Evolutionary conservation across 2,329 filamentous ascomycete genomes (phyloP).

Genomic region (Fusarium sulawesiense): DNA sequence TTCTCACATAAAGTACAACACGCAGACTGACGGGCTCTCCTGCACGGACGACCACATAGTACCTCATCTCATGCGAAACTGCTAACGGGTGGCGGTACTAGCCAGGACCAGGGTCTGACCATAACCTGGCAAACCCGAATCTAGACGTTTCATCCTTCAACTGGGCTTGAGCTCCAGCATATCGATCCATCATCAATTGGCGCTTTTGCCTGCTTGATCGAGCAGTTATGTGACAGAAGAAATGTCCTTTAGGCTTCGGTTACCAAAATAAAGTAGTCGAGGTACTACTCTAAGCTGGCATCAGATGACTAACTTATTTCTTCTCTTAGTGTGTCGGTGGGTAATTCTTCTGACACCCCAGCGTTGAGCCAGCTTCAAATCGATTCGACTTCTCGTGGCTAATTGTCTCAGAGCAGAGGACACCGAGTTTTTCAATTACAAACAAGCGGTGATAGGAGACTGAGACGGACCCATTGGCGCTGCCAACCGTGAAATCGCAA

Average conservation of each 20-base stretch:
- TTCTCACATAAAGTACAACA: constrained; percentile 5
- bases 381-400: neutral
- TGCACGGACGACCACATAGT: constrained; percentile 12
- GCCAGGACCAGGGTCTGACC: constrained; percentile 39
- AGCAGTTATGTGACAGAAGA: neutral
- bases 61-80: constrained; percentile 25
- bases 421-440: neutral
- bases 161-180: constrained; percentile 23
- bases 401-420: neutral
- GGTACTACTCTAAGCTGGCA: neutral
- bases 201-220: constrained; percentile 23
- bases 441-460: neutral
- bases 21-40: constrained; percentile 12
- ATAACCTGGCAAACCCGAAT: constrained; percentile 25
- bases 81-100: constrained; percentile 4
- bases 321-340: neutral
- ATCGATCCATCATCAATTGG: constrained; percentile 17
- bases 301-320: neutral
- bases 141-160: constrained; percentile 45
- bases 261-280: neutral
- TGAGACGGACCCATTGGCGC: neutral
- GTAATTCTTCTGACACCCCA: neutral
- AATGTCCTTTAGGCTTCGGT: neutral
- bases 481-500: neutral
- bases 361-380: neutral